phyloP scores from a whole-genome alignment of 2,329 filamentous ascomycete species.

The Paracoccidioides brasiliensis region DNA sequence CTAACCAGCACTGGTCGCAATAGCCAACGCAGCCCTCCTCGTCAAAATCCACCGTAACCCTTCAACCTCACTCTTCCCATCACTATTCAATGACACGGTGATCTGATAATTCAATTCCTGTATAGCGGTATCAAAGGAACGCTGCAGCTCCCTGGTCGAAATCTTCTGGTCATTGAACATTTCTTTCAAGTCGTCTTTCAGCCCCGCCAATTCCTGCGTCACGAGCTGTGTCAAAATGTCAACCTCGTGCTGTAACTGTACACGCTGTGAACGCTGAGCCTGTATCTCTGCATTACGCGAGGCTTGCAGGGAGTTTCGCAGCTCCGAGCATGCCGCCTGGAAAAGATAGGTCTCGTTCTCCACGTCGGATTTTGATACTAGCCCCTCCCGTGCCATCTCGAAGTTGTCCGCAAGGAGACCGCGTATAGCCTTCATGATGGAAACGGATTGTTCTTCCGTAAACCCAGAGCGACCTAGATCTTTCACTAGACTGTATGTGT shows the following conservation, averaged over 20 bases:
- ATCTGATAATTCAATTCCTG: constrained; percentile 97
- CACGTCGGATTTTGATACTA: constrained; percentile 83
- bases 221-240: constrained; percentile 79
- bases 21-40: constrained; percentile 48
- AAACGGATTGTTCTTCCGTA: constrained; percentile 59
- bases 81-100: constrained; percentile 75
- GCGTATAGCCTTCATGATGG: constrained; percentile 84
- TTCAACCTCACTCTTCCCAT: constrained; percentile 85
- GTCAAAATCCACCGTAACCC: constrained; percentile 75
- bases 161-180: constrained; percentile 96
- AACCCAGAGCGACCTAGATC: constrained; percentile 62
- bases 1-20: constrained; percentile 40
- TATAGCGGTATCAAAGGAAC: constrained; percentile 71
- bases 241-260: constrained; percentile 83
- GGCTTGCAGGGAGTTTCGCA: constrained; percentile 74
- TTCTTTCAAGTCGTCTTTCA: constrained; percentile 86
- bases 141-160: constrained; percentile 77
- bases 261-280: constrained; percentile 67
- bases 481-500: constrained; percentile 80
- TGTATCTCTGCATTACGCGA: constrained; percentile 65
- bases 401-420: constrained; percentile 65
- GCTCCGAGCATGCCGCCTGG: constrained; percentile 80
- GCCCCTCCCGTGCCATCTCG: constrained; percentile 60
- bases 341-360: constrained; percentile 95
- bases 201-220: constrained; percentile 63